Evolutionary conservation across 2,329 filamentous ascomycete genomes (phyloP).

Genomic region (Fusarium incarnatum): DNA sequence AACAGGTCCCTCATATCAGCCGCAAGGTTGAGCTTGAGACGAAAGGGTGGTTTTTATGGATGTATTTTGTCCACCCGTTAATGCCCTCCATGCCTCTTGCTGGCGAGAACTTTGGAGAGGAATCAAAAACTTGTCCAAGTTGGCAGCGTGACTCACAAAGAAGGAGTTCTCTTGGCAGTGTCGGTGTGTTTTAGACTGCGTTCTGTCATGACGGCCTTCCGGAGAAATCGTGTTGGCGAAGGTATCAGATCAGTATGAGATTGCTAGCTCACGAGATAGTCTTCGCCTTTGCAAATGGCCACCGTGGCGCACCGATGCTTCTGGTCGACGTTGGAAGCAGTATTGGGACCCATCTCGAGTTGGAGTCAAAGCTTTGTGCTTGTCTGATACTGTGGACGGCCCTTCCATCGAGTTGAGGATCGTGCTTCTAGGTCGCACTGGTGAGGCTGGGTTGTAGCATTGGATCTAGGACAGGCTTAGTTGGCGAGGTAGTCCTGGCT

Average conservation of each 20-base stretch:
- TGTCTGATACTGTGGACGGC: constrained; percentile 67
- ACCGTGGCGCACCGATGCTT: constrained; percentile 2
- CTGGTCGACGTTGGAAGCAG: constrained; percentile 43
- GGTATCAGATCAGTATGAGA: constrained; percentile 22
- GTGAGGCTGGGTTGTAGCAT: constrained; percentile 34
- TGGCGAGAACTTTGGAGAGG: constrained; percentile 68
- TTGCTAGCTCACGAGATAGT: constrained; percentile 30
- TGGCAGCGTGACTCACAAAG: constrained; percentile 85
- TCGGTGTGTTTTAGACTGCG: constrained; percentile 20
- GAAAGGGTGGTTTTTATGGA: constrained; percentile 90
- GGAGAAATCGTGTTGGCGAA: constrained; percentile 34
- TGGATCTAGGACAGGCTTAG: constrained; percentile 44
- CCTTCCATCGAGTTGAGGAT: constrained; percentile 10
- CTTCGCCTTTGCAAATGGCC: constrained; percentile 20
- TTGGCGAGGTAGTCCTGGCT: constrained; percentile 59
- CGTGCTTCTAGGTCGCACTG: constrained; percentile 24
- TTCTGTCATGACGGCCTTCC: constrained; percentile 34
- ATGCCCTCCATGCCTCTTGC: constrained; percentile 69
- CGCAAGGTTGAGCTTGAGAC: constrained; percentile 61
- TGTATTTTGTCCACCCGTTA: constrained; percentile 88
- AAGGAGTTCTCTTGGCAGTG: constrained; percentile 63
- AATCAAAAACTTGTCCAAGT: constrained; percentile 96
- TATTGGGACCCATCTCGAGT: constrained; percentile 86
- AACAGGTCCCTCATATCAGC: constrained; percentile 60
- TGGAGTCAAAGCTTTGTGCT: constrained; percentile 94